A percentile compares a stretch with the other conserved stretches of the same genome.
phyloP scores from a whole-genome alignment of 2,329 filamentous ascomycete genomes.

The Beauveria australis region DNA sequence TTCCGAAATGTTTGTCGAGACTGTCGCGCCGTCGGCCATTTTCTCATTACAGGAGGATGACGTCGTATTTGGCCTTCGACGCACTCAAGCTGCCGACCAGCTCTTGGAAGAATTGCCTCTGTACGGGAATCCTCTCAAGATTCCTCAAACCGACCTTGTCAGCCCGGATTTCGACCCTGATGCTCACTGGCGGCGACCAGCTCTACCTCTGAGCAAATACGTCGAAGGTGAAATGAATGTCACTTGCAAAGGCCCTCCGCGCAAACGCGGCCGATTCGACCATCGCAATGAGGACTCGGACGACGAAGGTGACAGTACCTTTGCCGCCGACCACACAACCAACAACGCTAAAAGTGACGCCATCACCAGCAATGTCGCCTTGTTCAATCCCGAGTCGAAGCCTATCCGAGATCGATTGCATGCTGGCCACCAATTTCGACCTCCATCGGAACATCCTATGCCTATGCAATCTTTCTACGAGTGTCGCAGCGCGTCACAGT shows the following conservation, averaged over 20 bases:
- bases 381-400: conserved; percentile 87
- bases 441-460: conserved; percentile 87
- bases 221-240: conserved; percentile 73
- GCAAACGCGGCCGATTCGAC: conserved; percentile 74
- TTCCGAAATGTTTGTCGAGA: conserved; percentile 34
- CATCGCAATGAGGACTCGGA: conserved; percentile 68
- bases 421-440: conserved; percentile 84
- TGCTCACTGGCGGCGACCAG: conserved; percentile 64
- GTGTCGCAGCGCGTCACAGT: conserved; percentile 76
- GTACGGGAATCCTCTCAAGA: conserved; percentile 57
- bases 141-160: conserved; percentile 49
- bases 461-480: conserved; percentile 88
- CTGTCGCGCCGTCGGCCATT: conserved; percentile 64
- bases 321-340: conserved; percentile 43
- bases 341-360: conserved; percentile 49
- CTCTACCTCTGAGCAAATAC: conserved; percentile 79
- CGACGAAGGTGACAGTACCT: conserved; percentile 47
- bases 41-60: conserved; percentile 78
- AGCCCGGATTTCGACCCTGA: conserved; percentile 57
- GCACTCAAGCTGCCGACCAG: conserved; percentile 66
- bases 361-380: conserved; percentile 66
- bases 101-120: conserved; percentile 74
- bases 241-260: conserved; percentile 53
- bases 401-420: conserved; percentile 83
- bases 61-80: conserved; percentile 68